Evolutionary conservation across 73 alveolate species (phyloP).

Genomic region (Paramecium caudatum): DNA sequence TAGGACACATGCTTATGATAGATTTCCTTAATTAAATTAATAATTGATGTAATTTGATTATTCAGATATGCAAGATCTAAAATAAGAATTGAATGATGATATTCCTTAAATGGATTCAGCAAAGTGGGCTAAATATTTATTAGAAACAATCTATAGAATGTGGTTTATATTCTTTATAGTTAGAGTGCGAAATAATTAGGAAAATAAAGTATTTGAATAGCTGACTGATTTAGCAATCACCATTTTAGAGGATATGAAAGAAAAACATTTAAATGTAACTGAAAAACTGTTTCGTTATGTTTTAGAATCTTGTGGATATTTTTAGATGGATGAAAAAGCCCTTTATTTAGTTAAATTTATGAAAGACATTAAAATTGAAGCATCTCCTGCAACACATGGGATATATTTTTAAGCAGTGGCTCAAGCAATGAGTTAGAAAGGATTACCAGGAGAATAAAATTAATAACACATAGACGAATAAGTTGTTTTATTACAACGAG

Average conservation of each 20-base stretch:
- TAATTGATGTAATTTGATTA: conserved; percentile 17
- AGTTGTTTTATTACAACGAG: neutral
- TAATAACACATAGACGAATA: neutral
- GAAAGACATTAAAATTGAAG: conserved; percentile 69
- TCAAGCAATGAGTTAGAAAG: conserved; percentile 31
- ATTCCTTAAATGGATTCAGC: conserved; percentile 15
- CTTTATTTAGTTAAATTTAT: conserved; percentile 57
- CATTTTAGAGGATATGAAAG: conserved; percentile 41
- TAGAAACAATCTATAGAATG: conserved; percentile 59
- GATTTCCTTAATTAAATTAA: conserved; percentile 56
- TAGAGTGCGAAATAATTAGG: conserved; percentile 13
- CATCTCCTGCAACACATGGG: conserved; percentile 76
- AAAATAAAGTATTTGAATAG: neutral
- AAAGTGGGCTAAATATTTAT: conserved; percentile 60
- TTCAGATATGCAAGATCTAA: neutral
- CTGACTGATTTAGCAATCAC: conserved; percentile 49
- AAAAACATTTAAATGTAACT: conserved; percentile 45
- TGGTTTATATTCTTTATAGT: conserved; percentile 64
- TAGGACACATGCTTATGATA: conserved; percentile 25
- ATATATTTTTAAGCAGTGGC: conserved; percentile 69
- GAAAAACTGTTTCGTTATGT: conserved; percentile 68
- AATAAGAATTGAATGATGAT: conserved; percentile 45
- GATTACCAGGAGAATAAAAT: conserved; percentile 5
- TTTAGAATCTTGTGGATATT: conserved; percentile 72
- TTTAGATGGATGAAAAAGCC: conserved; percentile 52